Evolutionary conservation across 2,329 filamentous ascomycete genomes (phyloP), one percentile per base, ranked within the genome.

Genomic region (Epichloe sp.): DNA sequence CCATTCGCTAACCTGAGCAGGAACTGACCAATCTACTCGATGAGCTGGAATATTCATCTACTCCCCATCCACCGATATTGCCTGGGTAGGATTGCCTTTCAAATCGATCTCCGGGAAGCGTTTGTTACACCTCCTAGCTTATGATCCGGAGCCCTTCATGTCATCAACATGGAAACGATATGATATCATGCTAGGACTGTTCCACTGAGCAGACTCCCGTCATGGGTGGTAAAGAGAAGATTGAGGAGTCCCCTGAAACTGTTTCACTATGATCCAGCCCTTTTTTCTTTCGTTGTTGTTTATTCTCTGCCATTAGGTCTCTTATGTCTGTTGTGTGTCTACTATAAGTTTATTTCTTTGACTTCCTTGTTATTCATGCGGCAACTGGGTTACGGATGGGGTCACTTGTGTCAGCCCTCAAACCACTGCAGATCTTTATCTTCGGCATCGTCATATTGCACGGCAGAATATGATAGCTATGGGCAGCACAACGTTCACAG

Each of bases 401-500:
- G 61, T 62, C 61, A 60, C 61, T 57, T 66, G 62, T 68, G 63
- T 60, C 66, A 68, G 61, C 65, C 64, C 65, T 63, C 65, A 64
- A 63, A 66, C 63, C 62, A 44, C 62, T 63, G 59, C 66, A 68
- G 55, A 68, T 63, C 67, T 68, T 65, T 64, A 61, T 63, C 62
- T 65, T 65, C 63, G 62, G 67, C 66, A 65, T 59, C 61, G 63
- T 64, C 61, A 58, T 62, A 58, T 65, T 62, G 62, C 59, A 62
- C 66, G 63, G 63, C 65, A 59, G 62, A 64, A 59, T 59, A 63
- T 68, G 61, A 63, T 66, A 66, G 60, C 60, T 61, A 31, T 62
- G 66, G 58, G 59, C 61, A 66, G 59, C 62, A 59, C 63, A 61
- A 54, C 63, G 56, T 56, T 64, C 62, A 56, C 63, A 66, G 57